Evolutionary conservation across 768 basidiomycete genomes (phyloP).

Genomic region (Tylopilus cervinicoccineus): DNA sequence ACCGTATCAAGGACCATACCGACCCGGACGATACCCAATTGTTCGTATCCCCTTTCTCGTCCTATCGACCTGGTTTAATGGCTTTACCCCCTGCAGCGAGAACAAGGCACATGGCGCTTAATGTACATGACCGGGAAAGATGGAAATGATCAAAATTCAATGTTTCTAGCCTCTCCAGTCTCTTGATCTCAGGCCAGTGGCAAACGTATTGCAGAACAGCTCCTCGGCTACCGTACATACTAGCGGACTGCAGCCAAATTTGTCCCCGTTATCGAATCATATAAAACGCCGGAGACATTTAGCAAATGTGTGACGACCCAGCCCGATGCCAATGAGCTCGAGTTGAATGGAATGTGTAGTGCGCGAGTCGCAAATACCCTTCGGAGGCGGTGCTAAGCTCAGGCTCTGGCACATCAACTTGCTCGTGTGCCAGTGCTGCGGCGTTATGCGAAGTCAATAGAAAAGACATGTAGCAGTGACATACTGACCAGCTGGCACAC

Average conservation of each 20-base stretch:
- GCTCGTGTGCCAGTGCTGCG: too few species aligned
- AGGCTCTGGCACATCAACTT: too few species aligned
- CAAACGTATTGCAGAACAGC: neutral
- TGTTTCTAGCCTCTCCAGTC: neutral
- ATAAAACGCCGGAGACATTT: neutral
- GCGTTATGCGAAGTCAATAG: too few species aligned
- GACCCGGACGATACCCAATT: slow-evolving; percentile 49
- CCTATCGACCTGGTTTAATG: neutral
- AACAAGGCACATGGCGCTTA: neutral
- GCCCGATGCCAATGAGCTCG: too few species aligned
- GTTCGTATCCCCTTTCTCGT: slow-evolving; percentile 30
- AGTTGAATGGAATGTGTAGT: too few species aligned
- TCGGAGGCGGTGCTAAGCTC: too few species aligned
- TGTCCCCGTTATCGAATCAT: neutral
- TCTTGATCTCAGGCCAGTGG: neutral
- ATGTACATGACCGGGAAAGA: neutral
- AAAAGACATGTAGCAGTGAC: too few species aligned
- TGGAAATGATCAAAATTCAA: neutral
- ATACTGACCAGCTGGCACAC: too few species aligned
- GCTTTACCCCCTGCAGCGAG: slow-evolving; percentile 9
- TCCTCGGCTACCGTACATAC: neutral
- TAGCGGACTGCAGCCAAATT: neutral
- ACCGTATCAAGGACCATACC: slow-evolving; percentile 61
- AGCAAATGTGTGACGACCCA: neutral
- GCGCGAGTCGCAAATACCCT: too few species aligned